Conservation (phyloP, 2,329 filamentous ascomycete species). For the Cryphonectria parasitica region DNA sequence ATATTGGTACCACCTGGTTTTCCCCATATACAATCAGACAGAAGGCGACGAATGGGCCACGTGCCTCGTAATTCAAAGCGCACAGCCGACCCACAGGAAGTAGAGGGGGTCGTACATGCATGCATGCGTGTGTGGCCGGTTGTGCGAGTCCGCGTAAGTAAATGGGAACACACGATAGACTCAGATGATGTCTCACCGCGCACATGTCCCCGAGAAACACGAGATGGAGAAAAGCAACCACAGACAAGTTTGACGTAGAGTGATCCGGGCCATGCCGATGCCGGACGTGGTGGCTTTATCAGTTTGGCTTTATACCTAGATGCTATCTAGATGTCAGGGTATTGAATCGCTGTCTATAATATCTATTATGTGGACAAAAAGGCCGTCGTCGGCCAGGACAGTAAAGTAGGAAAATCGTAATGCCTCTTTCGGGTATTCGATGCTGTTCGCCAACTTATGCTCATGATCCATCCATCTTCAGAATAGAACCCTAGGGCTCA, state of each 20-base stretch:
- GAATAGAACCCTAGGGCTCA: neutral
- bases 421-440: neutral
- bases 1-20: neutral
- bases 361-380: neutral
- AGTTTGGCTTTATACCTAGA: neutral
- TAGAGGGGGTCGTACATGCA: neutral
- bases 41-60: neutral
- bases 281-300: neutral
- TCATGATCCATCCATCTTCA: neutral
- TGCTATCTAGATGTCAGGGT: neutral
- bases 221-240: neutral
- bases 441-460: neutral
- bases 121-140: neutral
- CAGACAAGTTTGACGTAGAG: neutral
- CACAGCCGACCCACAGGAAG: neutral
- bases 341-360: neutral
- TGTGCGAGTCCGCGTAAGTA: slow-evolving; percentile 1
- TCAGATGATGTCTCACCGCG: slow-evolving; percentile 8
- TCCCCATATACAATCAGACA: neutral
- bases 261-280: neutral
- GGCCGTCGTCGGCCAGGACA: neutral
- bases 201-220: slow-evolving; percentile 12
- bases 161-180: slow-evolving; percentile 9
- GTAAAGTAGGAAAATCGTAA: neutral
- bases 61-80: neutral